Base-by-base conservation (phyloP, 1,284 basidiomycete species). In the Boletus semigastroideus region DNA sequence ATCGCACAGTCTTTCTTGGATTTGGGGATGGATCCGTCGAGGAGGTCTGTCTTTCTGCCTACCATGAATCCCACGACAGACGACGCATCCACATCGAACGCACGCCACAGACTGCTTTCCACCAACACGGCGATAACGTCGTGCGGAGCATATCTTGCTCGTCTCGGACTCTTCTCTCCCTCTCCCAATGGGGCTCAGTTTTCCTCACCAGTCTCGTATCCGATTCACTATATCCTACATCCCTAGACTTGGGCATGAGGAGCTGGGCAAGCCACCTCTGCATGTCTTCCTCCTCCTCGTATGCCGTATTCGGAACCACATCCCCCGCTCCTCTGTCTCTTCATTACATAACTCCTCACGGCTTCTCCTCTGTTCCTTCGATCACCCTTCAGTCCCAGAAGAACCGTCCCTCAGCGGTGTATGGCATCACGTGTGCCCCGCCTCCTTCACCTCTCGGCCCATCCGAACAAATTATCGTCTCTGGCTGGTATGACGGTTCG, bases 401-500 rank as follows among this genome's bases (percentile, higher is more conserved):
- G 55, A 39, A 55, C 62, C 65, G 68, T n/a, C 68, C 72, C 6
- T 80, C 82, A 25, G 84, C 86, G 1, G 86, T 90, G 12, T 90
- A 88, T 68, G 84, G 79, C 41, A 80, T 90, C 61, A 72, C 79
- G 6, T 73, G 70, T n/a, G 77, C 79, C 13, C 83, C 86, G 1
- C 72, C 74, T 1, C 74, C 76, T 28, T 82, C 82, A 17, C 79
- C 82, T 2, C 84, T 84, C 75, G 86, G 86, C 11, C 68, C 78
- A 1, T 86, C 86, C 6, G 80, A 86, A n/a, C 76, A 87, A 60
- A 77, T 88, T 20, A 52, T 91, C n/a, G 75, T 89, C 36, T 84
- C 85, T 3, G 88, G 88, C 2, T 91, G 89, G 88, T 90, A 82
- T 66, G 87, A 91, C 61, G 85, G 88, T 8, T 65, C 75, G 45